Evolutionary conservation across 805 yeast genomes (phyloP), one percentile per base, ranked within the genome.

Genomic region (Hanseniaspora vineae): DNA sequence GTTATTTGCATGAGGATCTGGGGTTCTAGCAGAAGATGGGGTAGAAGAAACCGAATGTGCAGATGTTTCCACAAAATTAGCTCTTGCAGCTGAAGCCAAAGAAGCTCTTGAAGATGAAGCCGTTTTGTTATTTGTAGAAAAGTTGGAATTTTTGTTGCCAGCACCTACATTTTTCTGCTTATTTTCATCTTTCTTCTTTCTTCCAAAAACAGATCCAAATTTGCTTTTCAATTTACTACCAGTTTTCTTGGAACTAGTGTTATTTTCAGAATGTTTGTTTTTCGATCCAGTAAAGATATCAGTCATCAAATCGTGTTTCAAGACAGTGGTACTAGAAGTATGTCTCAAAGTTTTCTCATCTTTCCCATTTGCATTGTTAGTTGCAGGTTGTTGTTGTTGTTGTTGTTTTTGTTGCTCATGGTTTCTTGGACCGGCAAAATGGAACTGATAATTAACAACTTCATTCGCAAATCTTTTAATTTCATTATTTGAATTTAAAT

Each of bases 161-260:
- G n/a, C n/a, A 23, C 29, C 42, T 40, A 19, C 45, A 9, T 45
- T 39, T 37, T 33, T 42, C 20, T 44, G 45, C 35, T 58, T 31
- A 19, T 49, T 54, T 43, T 58, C 65, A 20, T 64, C 29, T 8
- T 23, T 23, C 56, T 77, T 78, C 61, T 76, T 80, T 53, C 78
- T 75, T 42, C 83, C 80, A 56, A 84, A 78, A 52, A 84, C 75
- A 0, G 92, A 81, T 10, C 94, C 94, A 49, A 84, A 81, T 57
- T 69, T 78, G 6, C 88, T 81, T 62, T 77, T 77, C 55, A 84
- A 51, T 49, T 64, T 65, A 45, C 60, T 62, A 32, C 57, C 54
- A 44, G 59, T 59, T 37, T 51, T 23, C 31, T 52, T 44, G 4
- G 42, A 48, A 42, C 53, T 54, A 17, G 63, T 53, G 14, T 39